Evolutionary conservation across 345 rosid species (phyloP), one percentile per base, ranked within the genome.

Genomic region (Erodium maritimum): DNA sequence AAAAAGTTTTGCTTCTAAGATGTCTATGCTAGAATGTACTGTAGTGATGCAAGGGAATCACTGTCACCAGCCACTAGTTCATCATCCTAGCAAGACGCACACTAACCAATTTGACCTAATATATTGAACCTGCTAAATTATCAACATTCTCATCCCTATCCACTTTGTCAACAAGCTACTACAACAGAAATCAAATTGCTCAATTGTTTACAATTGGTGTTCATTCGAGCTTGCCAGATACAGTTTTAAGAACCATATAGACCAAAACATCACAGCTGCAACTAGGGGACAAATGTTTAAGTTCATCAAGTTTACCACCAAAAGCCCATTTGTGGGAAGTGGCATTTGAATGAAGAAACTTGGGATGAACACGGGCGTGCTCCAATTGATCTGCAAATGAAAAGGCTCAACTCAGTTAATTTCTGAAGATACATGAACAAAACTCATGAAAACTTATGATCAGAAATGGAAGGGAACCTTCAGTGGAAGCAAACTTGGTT

Each of bases 241-340:
- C 48, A 42, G 48, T 42, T 42, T 42, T 14, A 42, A 42, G 46
- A 12, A 11, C 46, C 13, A 6, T 37, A 37, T 37, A 3, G 46
- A 11, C 46, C 46, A 37, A 5, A 37, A 37, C 46, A 37, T 37
- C 48, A 42, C 17, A 7, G 48, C 14, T 42, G 17, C 48, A 42
- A 42, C 48, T 42, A 42, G 48, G 17, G 48, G 3, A 42, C 48
- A 42, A 42, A 42, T 42, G 48, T 42, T 42, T 42, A 14, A 42
- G 11, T 14, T 11, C n/a, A 17, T 20, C 19, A 72, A 56, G 46
- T 56, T 60, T 52, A 89, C 99, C 99, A 75, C 96, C 99, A 75
- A 93, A 87, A n/a, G 94, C 94, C 99, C 96, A 89, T 67, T 93
- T 93, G 67, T 93, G 99, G 46, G 99, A 93, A 69, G 99, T 88